Evolutionary conservation across 129 eudicot species (phyloP).

Genomic region (Flaveria linearis): DNA sequence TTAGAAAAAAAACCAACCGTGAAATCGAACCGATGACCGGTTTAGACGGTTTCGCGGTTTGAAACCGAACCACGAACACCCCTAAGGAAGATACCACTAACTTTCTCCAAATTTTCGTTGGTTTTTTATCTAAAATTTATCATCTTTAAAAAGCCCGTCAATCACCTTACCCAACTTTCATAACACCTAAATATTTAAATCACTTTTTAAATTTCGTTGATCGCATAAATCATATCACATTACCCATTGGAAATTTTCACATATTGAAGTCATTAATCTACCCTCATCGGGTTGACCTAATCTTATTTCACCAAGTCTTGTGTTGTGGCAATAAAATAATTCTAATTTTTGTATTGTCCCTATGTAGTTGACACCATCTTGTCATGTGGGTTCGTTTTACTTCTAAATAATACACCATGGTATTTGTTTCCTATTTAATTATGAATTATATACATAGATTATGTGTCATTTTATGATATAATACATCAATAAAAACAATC

Average conservation of each 20-base stretch:
- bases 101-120: too few relatives aligned
- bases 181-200: background rate
- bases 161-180: too few relatives aligned
- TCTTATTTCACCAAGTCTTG: background rate
- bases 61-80: too few relatives aligned
- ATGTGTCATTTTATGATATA: background rate
- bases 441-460: background rate
- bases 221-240: background rate
- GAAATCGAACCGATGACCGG: too few relatives aligned
- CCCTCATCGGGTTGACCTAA: conserved; percentile 10
- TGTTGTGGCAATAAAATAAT: background rate
- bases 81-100: too few relatives aligned
- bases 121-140: too few relatives aligned
- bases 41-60: too few relatives aligned
- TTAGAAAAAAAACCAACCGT: too few relatives aligned
- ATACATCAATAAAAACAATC: background rate
- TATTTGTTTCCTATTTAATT: background rate
- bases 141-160: too few relatives aligned
- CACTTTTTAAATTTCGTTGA: background rate
- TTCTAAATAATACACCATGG: background rate
- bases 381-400: conserved; percentile 14
- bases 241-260: background rate
- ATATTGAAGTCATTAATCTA: background rate
- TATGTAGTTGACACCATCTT: conserved; percentile 2
- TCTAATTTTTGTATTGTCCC: background rate